Base-by-base conservation (phyloP, 306 rosid species). In the Neltuma alba region DNA sequence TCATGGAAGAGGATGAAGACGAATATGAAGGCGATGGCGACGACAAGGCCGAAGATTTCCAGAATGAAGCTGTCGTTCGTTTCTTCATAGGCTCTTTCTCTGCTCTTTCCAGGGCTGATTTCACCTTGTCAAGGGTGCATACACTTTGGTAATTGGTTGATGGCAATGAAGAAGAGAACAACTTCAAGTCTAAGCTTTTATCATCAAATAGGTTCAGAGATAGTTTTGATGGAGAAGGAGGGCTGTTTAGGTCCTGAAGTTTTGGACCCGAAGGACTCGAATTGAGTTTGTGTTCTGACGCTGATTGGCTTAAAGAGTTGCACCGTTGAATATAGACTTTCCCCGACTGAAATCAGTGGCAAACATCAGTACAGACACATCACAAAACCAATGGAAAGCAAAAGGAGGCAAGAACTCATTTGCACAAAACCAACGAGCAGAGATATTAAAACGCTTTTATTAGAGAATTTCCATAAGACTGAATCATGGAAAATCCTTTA, bases 41-140 rank as follows among this genome's bases (percentile, higher is more conserved):
- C 0, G 94, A 85, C 47, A 79, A 11, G 4, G 50, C 0, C 1
- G 98, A 5, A 0, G 97, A 78, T 44, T 86, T 92, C 87, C 91
- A 85, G 28, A 89, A 77, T 7, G 92, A 76, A 0, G 89, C 15
- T 0, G 92, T 73, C 0, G 89, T 25, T 0, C 98, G 75, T 80
- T 87, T 90, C 74, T 86, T 92, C 0, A 82, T 40, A 0, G 97
- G 97, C 60, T 92, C 98, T 28, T 89, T 95, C 82, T 93, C 98
- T n/a, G 98, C 99, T 78, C 99, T 89, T 65, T 91, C 97, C 0
- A 96, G 88, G 25, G 99, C 99, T 3, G 89, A 90, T 73, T 96
- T 96, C 80, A 96, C 99, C 79, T 93, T 96, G 82, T 96, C 99
- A 27, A 96, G 89, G 30, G 99, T 93, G 79, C 99, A 96, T 1